Percentiles rank a stretch among this genome's conserved stretches.
Conservation (phyloP, 495 filamentous ascomycete genomes). For the Talaromyces liani region DNA sequence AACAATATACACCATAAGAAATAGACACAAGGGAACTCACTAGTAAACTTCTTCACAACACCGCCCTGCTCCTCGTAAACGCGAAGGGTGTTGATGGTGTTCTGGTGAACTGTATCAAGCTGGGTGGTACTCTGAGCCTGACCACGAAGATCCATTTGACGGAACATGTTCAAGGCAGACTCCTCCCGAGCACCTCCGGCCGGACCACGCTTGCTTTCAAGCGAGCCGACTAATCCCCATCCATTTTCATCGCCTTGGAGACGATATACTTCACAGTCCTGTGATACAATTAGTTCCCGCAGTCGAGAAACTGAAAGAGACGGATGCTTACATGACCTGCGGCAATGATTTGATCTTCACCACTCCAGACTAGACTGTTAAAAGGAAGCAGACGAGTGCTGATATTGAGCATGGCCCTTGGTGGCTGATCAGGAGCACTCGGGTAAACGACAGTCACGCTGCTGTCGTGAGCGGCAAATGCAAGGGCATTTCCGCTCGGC, state of each 20-base stretch:
- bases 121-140: slow-evolving; percentile 84
- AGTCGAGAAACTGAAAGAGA: not conserved
- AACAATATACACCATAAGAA: not conserved
- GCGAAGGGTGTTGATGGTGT: slow-evolving; percentile 82
- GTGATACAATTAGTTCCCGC: slow-evolving; percentile 7
- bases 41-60: slow-evolving; percentile 71
- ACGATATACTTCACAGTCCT: slow-evolving; percentile 91
- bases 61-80: slow-evolving; percentile 61
- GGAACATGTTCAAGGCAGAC: slow-evolving; percentile 97
- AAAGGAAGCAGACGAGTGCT: slow-evolving; percentile 86
- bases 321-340: slow-evolving; percentile 65
- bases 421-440: slow-evolving; percentile 83
- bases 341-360: slow-evolving; percentile 88
- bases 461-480: slow-evolving; percentile 90
- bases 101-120: slow-evolving; percentile 93
- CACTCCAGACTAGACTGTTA: slow-evolving; percentile 84
- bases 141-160: slow-evolving; percentile 95
- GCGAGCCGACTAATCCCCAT: slow-evolving; percentile 77
- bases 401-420: slow-evolving; percentile 78
- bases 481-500: slow-evolving; percentile 82
- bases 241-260: slow-evolving; percentile 75
- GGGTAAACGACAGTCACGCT: slow-evolving; percentile 95
- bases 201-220: slow-evolving; percentile 56
- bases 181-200: slow-evolving; percentile 61
- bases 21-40: slow-evolving; percentile 47